phyloP scores from a whole-genome alignment of 768 basidiomycete species.

The Russula sp. region DNA sequence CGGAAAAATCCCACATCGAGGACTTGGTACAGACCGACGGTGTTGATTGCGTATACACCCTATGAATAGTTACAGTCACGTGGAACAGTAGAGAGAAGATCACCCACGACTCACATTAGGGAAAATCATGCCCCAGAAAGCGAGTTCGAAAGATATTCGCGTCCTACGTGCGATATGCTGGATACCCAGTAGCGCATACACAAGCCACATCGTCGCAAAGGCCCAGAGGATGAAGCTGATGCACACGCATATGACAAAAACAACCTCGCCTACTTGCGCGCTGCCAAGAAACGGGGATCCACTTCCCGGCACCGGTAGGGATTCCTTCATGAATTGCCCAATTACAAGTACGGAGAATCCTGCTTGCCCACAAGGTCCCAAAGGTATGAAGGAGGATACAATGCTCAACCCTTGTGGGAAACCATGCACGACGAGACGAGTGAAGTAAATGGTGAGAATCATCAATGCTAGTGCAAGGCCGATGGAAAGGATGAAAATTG shows the following conservation, averaged over 20 bases:
- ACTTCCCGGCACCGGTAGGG: conserved; percentile 40
- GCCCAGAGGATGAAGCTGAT: conserved; percentile 57
- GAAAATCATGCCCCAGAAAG: conserved; percentile 69
- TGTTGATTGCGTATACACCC: conserved; percentile 68
- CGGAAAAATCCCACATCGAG: conserved; percentile 57
- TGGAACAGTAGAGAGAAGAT: neutral
- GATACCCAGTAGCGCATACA: conserved; percentile 54
- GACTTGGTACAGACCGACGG: conserved; percentile 48
- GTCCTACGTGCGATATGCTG: conserved; percentile 42
- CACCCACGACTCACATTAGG: conserved; percentile 52
- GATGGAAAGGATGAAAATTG: conserved; percentile 54
- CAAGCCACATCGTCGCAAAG: conserved; percentile 59
- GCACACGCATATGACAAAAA: conserved; percentile 49
- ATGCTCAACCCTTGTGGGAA: conserved; percentile 48
- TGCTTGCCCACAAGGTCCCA: conserved; percentile 71
- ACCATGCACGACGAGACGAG: conserved; percentile 56
- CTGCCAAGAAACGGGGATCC: conserved; percentile 40
- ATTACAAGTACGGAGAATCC: conserved; percentile 55
- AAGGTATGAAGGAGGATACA: conserved; percentile 65
- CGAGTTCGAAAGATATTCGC: conserved; percentile 50
- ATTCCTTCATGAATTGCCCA: conserved; percentile 46
- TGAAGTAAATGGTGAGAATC: conserved; percentile 62
- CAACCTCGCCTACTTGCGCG: conserved; percentile 39
- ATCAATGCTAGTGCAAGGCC: conserved; percentile 61
- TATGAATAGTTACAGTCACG: conserved; percentile 29